Evolutionary conservation across 352 stramenopile species (phyloP).

Genomic region (Phytophthora tubulina): DNA sequence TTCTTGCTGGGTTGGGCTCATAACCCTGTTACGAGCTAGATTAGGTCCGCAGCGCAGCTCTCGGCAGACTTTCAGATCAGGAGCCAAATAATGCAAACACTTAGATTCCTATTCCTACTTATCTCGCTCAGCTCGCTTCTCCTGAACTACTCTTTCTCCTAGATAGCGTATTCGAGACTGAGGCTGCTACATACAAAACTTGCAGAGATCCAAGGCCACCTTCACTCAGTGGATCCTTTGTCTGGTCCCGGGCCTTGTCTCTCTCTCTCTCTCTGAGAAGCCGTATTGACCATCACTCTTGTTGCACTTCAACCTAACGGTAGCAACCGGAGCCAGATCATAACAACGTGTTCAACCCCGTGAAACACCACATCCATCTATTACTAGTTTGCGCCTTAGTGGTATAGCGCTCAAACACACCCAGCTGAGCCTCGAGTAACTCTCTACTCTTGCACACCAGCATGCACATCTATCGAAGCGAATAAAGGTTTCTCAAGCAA

Average conservation of each 20-base stretch:
- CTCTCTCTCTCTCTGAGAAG: no score
- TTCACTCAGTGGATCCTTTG: no score
- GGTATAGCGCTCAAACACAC: no score
- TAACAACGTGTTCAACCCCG: no score
- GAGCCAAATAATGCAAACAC: no score
- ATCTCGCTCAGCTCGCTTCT: background rate
- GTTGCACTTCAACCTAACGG: background rate
- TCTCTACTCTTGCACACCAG: background rate
- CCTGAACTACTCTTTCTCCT: background rate
- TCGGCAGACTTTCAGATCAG: no score
- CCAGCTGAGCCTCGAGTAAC: slow-evolving; percentile 37
- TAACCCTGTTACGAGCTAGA: slow-evolving; percentile 22
- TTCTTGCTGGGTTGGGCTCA: slow-evolving; percentile 10
- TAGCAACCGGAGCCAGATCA: background rate
- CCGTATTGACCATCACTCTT: no score
- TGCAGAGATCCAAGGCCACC: no score
- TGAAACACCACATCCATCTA: no score
- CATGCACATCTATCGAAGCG: background rate
- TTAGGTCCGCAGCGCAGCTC: background rate
- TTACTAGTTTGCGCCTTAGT: no score
- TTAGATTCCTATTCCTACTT: background rate
- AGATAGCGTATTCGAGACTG: background rate
- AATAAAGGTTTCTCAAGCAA: background rate
- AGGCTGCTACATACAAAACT: background rate
- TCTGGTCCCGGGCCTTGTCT: no score